Evolutionary conservation across 2,329 filamentous ascomycete genomes (phyloP), one percentile per base, ranked within the genome.

Genomic region (Beauveria varroae): DNA sequence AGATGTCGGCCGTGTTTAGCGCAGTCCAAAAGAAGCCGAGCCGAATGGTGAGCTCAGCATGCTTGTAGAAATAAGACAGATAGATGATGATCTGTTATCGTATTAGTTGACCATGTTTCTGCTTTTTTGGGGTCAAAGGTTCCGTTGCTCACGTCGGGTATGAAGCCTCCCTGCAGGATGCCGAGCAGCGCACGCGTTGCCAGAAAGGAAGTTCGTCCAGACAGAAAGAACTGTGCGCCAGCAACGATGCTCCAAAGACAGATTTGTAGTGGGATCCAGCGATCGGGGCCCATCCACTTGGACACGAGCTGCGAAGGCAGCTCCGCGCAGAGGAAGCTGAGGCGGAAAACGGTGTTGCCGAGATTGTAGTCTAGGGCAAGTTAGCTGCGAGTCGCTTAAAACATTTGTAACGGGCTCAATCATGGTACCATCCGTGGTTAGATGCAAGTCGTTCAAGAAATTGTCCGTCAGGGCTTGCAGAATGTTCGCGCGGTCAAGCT

Each of bases 1-100:
- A 66, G 37, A 86, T 83, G 46, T 81, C 77, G 0, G 81, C 81
- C 0, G 77, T 77, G 61, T 81, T 81, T 14, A 88, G 84, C 0
- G 86, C 81, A 0, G 85, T 84, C 89, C 88, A 92, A 74, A 91
- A 91, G 84, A 65, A 84, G 12, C 69, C 83, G 20, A 92, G 74
- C 1, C 89, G 81, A 12, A 82, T 80, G 0, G 88, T 87, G 0
- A 93, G 76, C 69, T 92, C 89, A 57, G 79, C 79, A 0, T 84
- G 84, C 51, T 84, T 91, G 74, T 91, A 93, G 73, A 88, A 93
- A 71, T 92, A 92, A 3, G 84, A 86, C 5, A 91, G 76, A 72
- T 87, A 91, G 0, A 89, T 75, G 16, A 89, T 81, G 24, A 84
- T 83, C 63, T 74, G 12, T 2, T 16, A 49, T 28, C 12, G 18